Base-by-base conservation (phyloP, 2,329 filamentous ascomycete genomes). In the Penicillium hordei region DNA sequence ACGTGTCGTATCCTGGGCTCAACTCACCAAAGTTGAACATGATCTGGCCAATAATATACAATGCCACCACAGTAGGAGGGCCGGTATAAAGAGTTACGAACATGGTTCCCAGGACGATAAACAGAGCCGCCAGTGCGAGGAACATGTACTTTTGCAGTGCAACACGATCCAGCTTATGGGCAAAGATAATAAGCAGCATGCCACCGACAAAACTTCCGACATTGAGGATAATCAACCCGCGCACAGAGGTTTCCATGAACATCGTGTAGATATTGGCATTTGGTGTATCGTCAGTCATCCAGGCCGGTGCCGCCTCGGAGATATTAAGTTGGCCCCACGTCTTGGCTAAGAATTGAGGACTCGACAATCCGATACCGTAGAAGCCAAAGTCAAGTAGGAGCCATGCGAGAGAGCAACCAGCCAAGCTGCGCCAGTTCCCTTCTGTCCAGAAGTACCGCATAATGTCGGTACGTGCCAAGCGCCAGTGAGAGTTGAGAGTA, bases 371-470 rank as follows among this genome's bases (percentile, higher is more conserved):
- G 55, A 84, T 81, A 3, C 82, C 83, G 59, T 84, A 84, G 61
- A 84, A 85, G 15, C 80, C 81, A n/a, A 85, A 77, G 55, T 86
- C 83, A 12, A 85, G 74, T 5, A 83, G 76, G 34, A 83, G 78
- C 82, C 82, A 85, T 21, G 79, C 77, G 27, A 79, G 69, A 1
- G 80, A 76, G 1, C 81, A 82, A n/a, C 73, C 74, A 13, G 72
- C 68, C n/a, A 79, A 63, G 13, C 72, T 74, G 36, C 71, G 71
- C 76, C 76, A 78, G 60, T 78, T 78, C 2, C 75, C 72, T 49
- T 78, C 76, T 0, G 60, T 70, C 73, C 75, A 76, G 60, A 79
- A 77, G 54, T 75, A 78, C 23, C 76, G 72, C 38, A 68, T 63
- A 51, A 78, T 75, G 48, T 78, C 76, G 25, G 65, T 64, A 19